These are phyloP conservation scores for Prillingera fragicola DNA, from an alignment of 1,284 basidiomycete genomes.

Conservation along the genomic window DNA sequence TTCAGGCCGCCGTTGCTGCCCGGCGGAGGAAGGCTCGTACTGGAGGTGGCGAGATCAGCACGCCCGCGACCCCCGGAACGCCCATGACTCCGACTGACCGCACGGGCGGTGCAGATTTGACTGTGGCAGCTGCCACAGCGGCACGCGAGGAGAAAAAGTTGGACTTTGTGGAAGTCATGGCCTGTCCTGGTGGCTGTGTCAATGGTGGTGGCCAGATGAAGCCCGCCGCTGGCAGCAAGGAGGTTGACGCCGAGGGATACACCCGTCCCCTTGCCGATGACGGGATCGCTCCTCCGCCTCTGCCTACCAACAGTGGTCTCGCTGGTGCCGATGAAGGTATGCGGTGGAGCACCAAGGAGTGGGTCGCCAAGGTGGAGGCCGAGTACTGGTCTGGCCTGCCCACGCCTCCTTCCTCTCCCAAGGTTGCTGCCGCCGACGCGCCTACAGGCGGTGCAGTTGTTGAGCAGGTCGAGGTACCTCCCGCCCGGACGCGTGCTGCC, in stretches of 20 bases:
- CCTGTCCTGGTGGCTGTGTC: conserved; percentile 94
- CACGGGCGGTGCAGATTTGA: conserved; percentile 20
- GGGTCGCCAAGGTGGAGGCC: conserved; percentile 69
- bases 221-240: conserved; percentile 32
- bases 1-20: conserved; percentile 44
- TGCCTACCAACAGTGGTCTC: conserved; percentile 16
- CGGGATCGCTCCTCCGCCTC: conserved; percentile 27
- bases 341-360: conserved; percentile 56
- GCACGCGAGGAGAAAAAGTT: conserved; percentile 57
- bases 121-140: conserved; percentile 13
- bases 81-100: conserved; percentile 21
- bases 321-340: conserved; percentile 48
- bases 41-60: conserved; percentile 24
- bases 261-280: conserved; percentile 55
- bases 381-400: conserved; percentile 63
- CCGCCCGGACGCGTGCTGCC: conserved; percentile 27
- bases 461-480: background rate
- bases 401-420: conserved; percentile 54
- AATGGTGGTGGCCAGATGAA: conserved; percentile 95
- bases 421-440: background rate
- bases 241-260: conserved; percentile 59
- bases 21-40: conserved; percentile 45
- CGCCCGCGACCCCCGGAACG: conserved; percentile 17
- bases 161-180: conserved; percentile 99
- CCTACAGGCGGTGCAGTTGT: conserved; percentile 1